Evolutionary conservation across 768 basidiomycete species (phyloP).

Genomic region (Termitomyces bulborhizus): DNA sequence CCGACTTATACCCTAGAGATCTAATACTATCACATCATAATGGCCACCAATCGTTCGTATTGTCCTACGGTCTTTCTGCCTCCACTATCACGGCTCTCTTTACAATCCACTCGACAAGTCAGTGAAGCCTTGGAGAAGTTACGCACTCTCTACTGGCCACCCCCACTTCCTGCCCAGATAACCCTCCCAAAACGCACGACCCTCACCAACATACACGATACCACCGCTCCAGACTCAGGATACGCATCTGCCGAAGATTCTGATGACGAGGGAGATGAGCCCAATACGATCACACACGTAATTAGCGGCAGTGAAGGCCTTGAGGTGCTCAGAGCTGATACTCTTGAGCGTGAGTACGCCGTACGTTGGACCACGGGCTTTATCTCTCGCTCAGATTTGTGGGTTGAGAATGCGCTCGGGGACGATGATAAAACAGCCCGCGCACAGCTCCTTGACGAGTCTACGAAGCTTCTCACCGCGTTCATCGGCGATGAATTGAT

Average conservation of each 20-base stretch:
- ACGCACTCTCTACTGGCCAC: slow-evolving; percentile 46
- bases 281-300: slow-evolving; percentile 6
- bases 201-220: slow-evolving; percentile 30
- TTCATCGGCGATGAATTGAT: slow-evolving; percentile 33
- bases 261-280: slow-evolving; percentile 29
- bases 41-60: slow-evolving; percentile 6
- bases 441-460: slow-evolving; percentile 44
- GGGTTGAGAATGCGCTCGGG: slow-evolving; percentile 26
- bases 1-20: slow-evolving; percentile 10
- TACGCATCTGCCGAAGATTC: slow-evolving; percentile 73
- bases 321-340: slow-evolving; percentile 51
- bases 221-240: slow-evolving; percentile 61
- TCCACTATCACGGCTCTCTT: slow-evolving; percentile 38
- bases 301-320: slow-evolving; percentile 21
- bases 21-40: slow-evolving; percentile 10
- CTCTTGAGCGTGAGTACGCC: slow-evolving; percentile 60
- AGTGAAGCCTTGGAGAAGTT: slow-evolving; percentile 37
- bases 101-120: slow-evolving; percentile 28
- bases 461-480: slow-evolving; percentile 48
- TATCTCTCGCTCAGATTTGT: slow-evolving; percentile 51
- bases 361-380: slow-evolving; percentile 74
- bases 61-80: slow-evolving; percentile 44
- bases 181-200: slow-evolving; percentile 20
- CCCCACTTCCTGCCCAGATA: slow-evolving; percentile 21
- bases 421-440: slow-evolving; percentile 36